Evolutionary conservation across 306 rosid genomes (phyloP).

Genomic region (Quillaja saponaria): DNA sequence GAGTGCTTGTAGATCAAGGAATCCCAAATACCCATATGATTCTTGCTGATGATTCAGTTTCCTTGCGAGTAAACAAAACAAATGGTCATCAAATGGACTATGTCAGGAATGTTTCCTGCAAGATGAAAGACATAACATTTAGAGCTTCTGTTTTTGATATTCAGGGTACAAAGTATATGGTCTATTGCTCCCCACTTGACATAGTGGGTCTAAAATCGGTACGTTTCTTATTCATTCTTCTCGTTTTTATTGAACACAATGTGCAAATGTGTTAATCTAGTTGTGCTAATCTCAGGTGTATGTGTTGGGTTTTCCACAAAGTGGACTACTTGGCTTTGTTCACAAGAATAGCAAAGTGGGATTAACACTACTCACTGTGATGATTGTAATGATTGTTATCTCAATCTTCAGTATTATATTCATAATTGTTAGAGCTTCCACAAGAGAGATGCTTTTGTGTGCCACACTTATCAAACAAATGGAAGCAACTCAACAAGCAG

Average conservation of each 20-base stretch:
- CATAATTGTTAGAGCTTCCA: constrained; percentile 30
- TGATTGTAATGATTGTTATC: constrained; percentile 28
- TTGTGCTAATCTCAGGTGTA: constrained; percentile 53
- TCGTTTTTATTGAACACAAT: not conserved
- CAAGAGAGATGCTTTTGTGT: constrained; percentile 59
- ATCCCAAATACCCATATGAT: constrained; percentile 30
- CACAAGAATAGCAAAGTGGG: constrained; percentile 35
- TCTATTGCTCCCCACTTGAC: constrained; percentile 48
- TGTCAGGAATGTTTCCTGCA: constrained; percentile 41
- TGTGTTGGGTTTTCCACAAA: constrained; percentile 44
- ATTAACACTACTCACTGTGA: constrained; percentile 33
- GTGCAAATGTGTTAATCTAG: not conserved
- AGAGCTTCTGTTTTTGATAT: constrained; percentile 38
- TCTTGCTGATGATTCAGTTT: constrained; percentile 34
- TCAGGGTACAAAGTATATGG: constrained; percentile 31
- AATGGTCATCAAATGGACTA: constrained; percentile 18
- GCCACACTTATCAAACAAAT: constrained; percentile 61
- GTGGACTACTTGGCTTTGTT: constrained; percentile 21
- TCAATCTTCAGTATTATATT: constrained; percentile 35
- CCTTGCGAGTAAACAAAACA: constrained; percentile 30
- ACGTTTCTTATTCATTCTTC: constrained; percentile 23
- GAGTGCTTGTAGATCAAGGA: constrained; percentile 36
- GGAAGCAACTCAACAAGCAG: constrained; percentile 78
- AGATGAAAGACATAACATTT: not conserved
- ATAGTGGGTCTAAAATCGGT: constrained; percentile 56